A percentile compares a stretch with the other conserved stretches of the same genome.
Evolutionary conservation across 2,329 filamentous ascomycete species (phyloP).

Genomic region (Chaetomiaceae sp.): DNA sequence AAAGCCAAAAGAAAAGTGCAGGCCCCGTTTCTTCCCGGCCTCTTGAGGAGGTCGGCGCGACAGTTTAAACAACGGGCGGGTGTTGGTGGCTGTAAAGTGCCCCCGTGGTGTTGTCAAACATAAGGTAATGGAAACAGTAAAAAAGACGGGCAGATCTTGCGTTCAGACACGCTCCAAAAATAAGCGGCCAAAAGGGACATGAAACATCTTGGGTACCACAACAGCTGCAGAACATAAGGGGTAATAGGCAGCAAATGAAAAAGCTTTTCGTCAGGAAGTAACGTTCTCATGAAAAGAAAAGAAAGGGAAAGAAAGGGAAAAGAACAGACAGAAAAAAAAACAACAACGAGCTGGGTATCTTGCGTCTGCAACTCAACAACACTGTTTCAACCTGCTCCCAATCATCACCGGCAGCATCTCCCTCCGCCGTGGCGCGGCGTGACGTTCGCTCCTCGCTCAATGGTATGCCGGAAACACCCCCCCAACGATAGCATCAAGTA

Average conservation of each 20-base stretch:
- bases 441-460: too few relatives aligned
- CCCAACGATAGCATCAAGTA: neutral
- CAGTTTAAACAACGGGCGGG: too few relatives aligned
- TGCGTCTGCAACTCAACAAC: constrained; percentile 25
- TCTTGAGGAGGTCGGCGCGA: too few relatives aligned
- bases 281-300: constrained; percentile 22
- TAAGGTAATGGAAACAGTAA: neutral
- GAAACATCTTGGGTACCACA: constrained; percentile 15
- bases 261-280: constrained; percentile 21
- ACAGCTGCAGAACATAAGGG: constrained; percentile 4
- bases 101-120: neutral
- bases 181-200: constrained; percentile 7
- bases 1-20: constrained; percentile 1
- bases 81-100: neutral
- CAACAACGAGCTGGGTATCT: constrained; percentile 30
- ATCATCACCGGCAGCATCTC: neutral
- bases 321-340: too few relatives aligned
- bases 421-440: neutral
- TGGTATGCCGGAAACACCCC: too few relatives aligned
- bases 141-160: constrained; percentile 1
- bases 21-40: neutral
- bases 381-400: constrained; percentile 4
- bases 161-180: neutral
- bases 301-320: neutral
- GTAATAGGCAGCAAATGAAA: constrained; percentile 17